These are phyloP conservation scores for Alternaria alternata DNA, from an alignment of 2,329 filamentous ascomycete species.

Conservation along the genomic window DNA sequence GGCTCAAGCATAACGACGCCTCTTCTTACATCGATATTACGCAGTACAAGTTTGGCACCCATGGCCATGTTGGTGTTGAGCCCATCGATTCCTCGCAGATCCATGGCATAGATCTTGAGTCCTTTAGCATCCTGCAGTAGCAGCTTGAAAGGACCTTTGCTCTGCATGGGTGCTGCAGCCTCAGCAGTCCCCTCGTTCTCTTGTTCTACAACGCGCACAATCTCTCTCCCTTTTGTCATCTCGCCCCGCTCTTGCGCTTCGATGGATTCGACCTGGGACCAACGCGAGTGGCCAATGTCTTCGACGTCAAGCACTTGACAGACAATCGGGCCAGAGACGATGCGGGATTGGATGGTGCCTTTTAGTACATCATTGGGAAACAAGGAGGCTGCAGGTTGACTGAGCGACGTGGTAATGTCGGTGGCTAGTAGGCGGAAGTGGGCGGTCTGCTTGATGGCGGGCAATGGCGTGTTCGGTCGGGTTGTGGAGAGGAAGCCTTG, in stretches of 20 bases:
- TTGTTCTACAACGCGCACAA: slow-evolving; percentile 73
- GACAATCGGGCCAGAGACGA: slow-evolving; percentile 68
- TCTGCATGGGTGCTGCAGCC: slow-evolving; percentile 35
- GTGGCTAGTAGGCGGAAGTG: slow-evolving; percentile 80
- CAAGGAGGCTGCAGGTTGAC: slow-evolving; percentile 51
- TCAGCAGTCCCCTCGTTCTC: slow-evolving; percentile 53
- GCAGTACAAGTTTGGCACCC: slow-evolving; percentile 81
- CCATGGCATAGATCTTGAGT: slow-evolving; percentile 76
- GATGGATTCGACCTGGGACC: slow-evolving; percentile 86
- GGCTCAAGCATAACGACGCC: slow-evolving; percentile 83
- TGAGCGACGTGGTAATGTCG: slow-evolving; percentile 73
- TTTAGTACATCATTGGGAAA: slow-evolving; percentile 68
- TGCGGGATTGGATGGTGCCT: slow-evolving; percentile 63
- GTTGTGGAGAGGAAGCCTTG: slow-evolving; percentile 66
- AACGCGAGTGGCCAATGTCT: slow-evolving; percentile 79
- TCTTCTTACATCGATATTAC: slow-evolving; percentile 71
- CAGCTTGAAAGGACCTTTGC: slow-evolving; percentile 76
- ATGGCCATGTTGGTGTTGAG: slow-evolving; percentile 74
- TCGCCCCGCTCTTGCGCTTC: slow-evolving; percentile 78
- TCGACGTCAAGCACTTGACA: slow-evolving; percentile 89
- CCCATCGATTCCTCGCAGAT: slow-evolving; percentile 71
- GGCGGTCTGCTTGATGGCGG: slow-evolving; percentile 78
- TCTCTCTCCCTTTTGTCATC: slow-evolving; percentile 76
- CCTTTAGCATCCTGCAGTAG: slow-evolving; percentile 77
- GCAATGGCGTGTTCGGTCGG: slow-evolving; percentile 66